Evolutionary conservation across 495 filamentous ascomycete species (phyloP), one percentile per base, ranked within the genome.

Genomic region (Trichoderma erinaceum): DNA sequence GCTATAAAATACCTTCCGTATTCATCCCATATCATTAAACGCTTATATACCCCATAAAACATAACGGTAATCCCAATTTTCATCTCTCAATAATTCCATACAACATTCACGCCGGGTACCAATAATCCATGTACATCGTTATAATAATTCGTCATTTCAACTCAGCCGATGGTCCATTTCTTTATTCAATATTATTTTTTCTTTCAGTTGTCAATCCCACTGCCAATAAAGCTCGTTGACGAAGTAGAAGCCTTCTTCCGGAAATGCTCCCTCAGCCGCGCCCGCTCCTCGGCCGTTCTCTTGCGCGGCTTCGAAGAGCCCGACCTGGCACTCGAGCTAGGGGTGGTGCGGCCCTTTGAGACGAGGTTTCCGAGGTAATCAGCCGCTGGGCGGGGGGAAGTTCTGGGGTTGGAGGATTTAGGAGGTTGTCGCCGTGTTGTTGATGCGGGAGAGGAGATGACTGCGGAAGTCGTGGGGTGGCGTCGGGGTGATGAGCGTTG

Each of bases 201-300:
- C 21, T 21, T 7, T 18, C n/a, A 56, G 7, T 25, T 56, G 2
- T 61, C 56, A 18, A 32, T 15, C 8, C 27, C 56, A 25, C 25
- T 61, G 10, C 56, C 25, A 32, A 27, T 11, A 16, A 29, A 13
- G 25, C 23, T 61, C 25, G 56, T 32, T 13, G 56, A 61, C 27
- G 56, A 61, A 11, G 25, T 7, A 32, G 56, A 21, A 32, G 56
- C 56, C 56, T 61, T 61, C 13, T 61, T 61, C 56, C 56, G 56
- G 13, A 61, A 61, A 61, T 61, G 56, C 56, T 61, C 56, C 25
- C 29, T 61, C 56, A 61, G 56, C 56, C 56, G 56, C 27, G 56
- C 56, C 27, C 56, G 23, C 27, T 61, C 56, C 27, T 61, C 56
- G 56, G 56, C 56, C 13, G 56, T 15, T 32, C 56, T 27, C 56